A percentile compares a stretch with the other conserved stretches of the same genome.
Conservation (phyloP, 257 asterid species). For the Verbena officinalis region DNA sequence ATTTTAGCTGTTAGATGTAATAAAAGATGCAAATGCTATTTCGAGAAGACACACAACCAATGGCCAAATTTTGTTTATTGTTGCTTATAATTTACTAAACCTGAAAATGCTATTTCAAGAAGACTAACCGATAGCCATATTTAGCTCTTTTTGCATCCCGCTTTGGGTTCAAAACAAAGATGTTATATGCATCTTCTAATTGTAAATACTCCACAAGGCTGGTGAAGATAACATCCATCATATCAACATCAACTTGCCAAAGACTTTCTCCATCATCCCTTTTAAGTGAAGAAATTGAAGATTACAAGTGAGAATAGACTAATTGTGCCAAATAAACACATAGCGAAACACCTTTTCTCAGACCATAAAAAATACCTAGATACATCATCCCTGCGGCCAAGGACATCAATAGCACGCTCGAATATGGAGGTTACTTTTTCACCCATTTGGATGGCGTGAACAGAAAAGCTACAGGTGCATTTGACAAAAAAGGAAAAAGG, state of each 20-base stretch:
- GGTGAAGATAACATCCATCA: constrained; percentile 76
- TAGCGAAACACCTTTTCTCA: constrained; percentile 14
- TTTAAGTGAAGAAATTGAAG: constrained; percentile 31
- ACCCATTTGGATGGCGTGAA: constrained; percentile 95
- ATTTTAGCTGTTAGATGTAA: too few relatives aligned
- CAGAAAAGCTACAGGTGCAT: constrained; percentile 79
- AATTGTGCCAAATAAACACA: constrained; percentile 17
- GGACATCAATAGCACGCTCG: constrained; percentile 83
- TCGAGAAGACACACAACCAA: too few relatives aligned
- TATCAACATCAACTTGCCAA: constrained; percentile 97
- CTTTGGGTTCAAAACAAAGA: constrained; percentile 90
- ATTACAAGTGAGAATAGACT: constrained; percentile 29
- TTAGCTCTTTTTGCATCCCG: constrained; percentile 62
- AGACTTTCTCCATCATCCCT: constrained; percentile 69
- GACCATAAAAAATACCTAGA: constrained; percentile 53
- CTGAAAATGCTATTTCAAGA: constrained; percentile 23
- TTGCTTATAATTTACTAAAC: constrained; percentile 6
- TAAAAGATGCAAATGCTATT: too few relatives aligned
- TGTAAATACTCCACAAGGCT: constrained; percentile 95
- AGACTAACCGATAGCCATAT: constrained; percentile 88
- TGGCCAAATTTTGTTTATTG: background rate
- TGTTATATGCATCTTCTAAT: constrained; percentile 80
- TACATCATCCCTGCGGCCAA: constrained; percentile 82
- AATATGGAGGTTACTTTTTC: constrained; percentile 87
- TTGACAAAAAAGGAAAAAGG: constrained; percentile 22